Evolutionary conservation across 1,284 basidiomycete genomes (phyloP), one percentile per base, ranked within the genome.

Genomic region (Neonothopanus nambi): DNA sequence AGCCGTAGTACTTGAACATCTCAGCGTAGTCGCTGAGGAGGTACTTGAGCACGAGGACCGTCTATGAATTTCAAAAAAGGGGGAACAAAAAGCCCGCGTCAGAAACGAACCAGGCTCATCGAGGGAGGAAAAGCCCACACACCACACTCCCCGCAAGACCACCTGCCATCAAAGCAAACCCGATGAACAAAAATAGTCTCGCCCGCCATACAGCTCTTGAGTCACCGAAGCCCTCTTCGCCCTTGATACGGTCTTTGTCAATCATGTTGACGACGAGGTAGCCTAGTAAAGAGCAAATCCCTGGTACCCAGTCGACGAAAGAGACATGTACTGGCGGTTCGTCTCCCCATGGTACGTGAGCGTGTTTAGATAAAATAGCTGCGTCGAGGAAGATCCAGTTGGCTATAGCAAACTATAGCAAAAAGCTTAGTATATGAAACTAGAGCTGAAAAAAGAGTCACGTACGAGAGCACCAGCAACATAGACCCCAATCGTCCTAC

Each of bases 301-400:
- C 96, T 0, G 95, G 94, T 13, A 97, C 77, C 96, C 96, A 98
- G 77, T 98, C 95, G 54, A 92, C 85, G 68, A 96, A 95, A n/a
- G 81, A 76, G 68, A 98, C 90, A 67, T 93, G 91, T 5, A 97
- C 91, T 2, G 93, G 85, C 0, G 88, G 80, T 3, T 85, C 84
- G 35, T 85, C 81, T 48, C 83, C 83, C 59, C 82, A 80, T 6
- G 89, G 86, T 1, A 89, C 72, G 57, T 85, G 85, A 1, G 89
- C 87, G 63, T 93, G 90, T 23, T 87, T 84, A 23, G 94, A 97
- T 51, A 95, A 80, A 55, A 97, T 87, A 38, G 89, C 87, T 17
- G 96, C 96, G 64, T 98, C 96, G 56, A 98, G 79, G 71, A 98
- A 94, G n/a, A 91, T 82, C 92, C 95, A 98, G 74, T 91, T 94